A percentile compares a stretch with the other conserved stretches of the same genome.
Evolutionary conservation across 768 basidiomycete genomes (phyloP).

Genomic region (Boletus insuetus): DNA sequence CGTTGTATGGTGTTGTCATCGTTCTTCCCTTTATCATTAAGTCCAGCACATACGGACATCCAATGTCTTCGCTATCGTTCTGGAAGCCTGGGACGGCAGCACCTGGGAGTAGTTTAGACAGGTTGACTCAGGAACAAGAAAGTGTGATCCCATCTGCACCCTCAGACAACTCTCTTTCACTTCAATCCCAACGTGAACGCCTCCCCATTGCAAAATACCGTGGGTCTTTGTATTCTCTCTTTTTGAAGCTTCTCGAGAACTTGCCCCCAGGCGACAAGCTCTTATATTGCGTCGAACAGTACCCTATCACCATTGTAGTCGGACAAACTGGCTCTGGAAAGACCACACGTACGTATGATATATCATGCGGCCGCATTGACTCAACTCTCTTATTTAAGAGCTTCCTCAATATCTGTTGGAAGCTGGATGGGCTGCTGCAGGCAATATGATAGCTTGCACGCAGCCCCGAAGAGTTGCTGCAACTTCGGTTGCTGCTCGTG

Average conservation of each 20-base stretch:
- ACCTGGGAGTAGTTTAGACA: constrained; percentile 86
- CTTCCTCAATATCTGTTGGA: constrained; percentile 94
- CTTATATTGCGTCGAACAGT: constrained; percentile 79
- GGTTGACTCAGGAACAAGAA: constrained; percentile 75
- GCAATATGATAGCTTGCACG: constrained; percentile 86
- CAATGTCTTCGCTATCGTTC: constrained; percentile 61
- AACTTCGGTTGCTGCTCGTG: constrained; percentile 88
- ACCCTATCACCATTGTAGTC: constrained; percentile 83
- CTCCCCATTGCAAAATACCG: constrained; percentile 92
- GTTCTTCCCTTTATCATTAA: background rate
- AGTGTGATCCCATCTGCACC: constrained; percentile 66
- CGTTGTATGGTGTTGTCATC: no score
- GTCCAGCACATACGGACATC: background rate
- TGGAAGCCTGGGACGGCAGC: constrained; percentile 88
- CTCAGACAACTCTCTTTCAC: constrained; percentile 49
- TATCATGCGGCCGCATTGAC: background rate
- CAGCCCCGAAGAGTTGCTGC: constrained; percentile 93
- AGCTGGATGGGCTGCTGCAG: constrained; percentile 86
- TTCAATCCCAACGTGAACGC: constrained; percentile 74
- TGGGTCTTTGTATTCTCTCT: constrained; percentile 31
- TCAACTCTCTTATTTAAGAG: constrained; percentile 47
- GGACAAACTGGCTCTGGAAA: constrained; percentile 98
- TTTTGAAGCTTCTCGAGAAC: background rate
- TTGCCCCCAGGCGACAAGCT: constrained; percentile 63
- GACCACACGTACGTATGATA: constrained; percentile 76